Conservation (phyloP, 148 eudicot species). For the Vaccinium corymbosum region DNA sequence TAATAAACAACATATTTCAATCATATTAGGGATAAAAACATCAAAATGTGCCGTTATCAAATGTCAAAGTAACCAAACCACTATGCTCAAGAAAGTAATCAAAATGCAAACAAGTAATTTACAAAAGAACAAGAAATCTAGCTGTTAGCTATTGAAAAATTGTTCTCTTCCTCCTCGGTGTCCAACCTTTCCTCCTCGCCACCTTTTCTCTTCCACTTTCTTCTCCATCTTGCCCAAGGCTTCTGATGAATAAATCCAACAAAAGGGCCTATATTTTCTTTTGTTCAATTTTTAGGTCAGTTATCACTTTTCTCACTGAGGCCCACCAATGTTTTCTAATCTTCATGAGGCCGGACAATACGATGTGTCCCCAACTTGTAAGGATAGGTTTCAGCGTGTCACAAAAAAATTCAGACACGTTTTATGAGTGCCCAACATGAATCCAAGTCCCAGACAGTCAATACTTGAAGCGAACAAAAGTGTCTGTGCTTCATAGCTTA, state of each 20-base stretch:
- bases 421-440: neutral
- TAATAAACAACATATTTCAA: neutral
- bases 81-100: neutral
- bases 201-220: neutral
- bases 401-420: neutral
- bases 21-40: neutral
- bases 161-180: neutral
- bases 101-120: neutral
- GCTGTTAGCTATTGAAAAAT: neutral
- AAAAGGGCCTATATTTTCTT: neutral
- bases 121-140: neutral
- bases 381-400: neutral
- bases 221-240: neutral
- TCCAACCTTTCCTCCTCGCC: neutral
- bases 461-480: neutral
- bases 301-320: neutral
- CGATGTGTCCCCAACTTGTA: neutral
- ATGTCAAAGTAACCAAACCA: neutral
- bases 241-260: neutral
- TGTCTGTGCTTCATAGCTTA: neutral
- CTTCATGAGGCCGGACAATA: neutral
- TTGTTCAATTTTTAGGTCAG: neutral
- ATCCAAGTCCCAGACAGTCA: neutral
- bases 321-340: too few species aligned
- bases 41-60: neutral